phyloP scores from a whole-genome alignment of 352 stramenopile genomes.

The Pythium dissimile region DNA sequence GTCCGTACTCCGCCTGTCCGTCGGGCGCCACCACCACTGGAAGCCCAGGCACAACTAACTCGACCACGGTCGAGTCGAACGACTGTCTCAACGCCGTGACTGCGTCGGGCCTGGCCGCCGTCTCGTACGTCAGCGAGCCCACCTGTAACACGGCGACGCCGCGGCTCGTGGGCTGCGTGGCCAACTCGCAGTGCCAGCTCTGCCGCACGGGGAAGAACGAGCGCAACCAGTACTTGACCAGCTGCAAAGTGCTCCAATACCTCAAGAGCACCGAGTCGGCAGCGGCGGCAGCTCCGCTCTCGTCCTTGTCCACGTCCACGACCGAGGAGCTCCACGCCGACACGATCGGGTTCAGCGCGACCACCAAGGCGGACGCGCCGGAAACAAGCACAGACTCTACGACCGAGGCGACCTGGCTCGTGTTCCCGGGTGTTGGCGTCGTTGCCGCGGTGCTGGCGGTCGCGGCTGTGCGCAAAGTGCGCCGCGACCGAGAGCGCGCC shows the following conservation, averaged over 20 bases:
- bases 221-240: conserved; percentile 49
- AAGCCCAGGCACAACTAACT: neutral
- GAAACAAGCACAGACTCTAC: no score
- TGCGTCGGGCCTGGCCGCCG: conserved; percentile 22
- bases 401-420: no score
- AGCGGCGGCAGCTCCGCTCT: no score
- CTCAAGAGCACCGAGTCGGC: conserved; percentile 9
- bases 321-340: neutral
- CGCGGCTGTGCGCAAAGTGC: neutral
- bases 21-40: neutral
- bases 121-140: conserved; percentile 45
- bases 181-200: conserved; percentile 42
- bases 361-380: no score
- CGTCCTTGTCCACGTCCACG: no score
- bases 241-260: conserved; percentile 46
- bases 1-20: neutral
- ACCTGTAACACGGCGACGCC: conserved; percentile 31
- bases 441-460: neutral
- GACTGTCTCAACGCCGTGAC: neutral
- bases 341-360: neutral
- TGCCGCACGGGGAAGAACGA: conserved; percentile 60
- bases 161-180: conserved; percentile 38
- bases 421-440: no score
- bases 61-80: neutral
- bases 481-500: neutral